These are phyloP conservation scores for Porcisia deanei DNA, from an alignment of 208 protist genomes.

Conservation along the genomic window DNA sequence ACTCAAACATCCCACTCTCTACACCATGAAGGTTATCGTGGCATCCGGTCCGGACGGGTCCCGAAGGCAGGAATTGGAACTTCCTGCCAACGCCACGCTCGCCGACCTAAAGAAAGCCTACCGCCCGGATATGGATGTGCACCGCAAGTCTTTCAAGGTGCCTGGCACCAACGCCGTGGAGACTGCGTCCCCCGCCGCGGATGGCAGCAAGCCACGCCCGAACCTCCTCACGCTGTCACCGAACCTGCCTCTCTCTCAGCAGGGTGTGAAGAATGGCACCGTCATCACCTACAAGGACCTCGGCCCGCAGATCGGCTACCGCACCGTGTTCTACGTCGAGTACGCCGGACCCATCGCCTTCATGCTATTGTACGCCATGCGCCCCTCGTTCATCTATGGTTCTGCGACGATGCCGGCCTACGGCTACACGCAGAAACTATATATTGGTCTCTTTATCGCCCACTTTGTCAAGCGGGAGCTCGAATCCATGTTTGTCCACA, in stretches of 20 bases:
- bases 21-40: constrained; percentile 76
- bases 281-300: constrained; percentile 92
- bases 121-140: constrained; percentile 45
- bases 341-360: constrained; percentile 95
- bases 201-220: constrained; percentile 40
- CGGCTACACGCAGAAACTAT: constrained; percentile 78
- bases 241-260: constrained; percentile 45
- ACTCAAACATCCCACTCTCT: neutral
- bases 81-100: constrained; percentile 61
- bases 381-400: constrained; percentile 77
- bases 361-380: constrained; percentile 81
- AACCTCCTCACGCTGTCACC: constrained; percentile 56
- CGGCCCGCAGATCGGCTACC: constrained; percentile 92
- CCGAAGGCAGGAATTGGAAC: constrained; percentile 52
- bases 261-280: constrained; percentile 65
- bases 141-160: constrained; percentile 83
- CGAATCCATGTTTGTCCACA: constrained; percentile 96
- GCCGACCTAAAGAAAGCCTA: constrained; percentile 76
- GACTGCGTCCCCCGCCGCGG: constrained; percentile 23
- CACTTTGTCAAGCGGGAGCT: constrained; percentile 95
- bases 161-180: constrained; percentile 25
- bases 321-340: constrained; percentile 94
- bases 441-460: constrained; percentile 77
- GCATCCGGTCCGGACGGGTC: constrained; percentile 42
- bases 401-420: constrained; percentile 35